Conservation (phyloP, 169 alveolate genomes). For the Hepatocystis sp. region DNA sequence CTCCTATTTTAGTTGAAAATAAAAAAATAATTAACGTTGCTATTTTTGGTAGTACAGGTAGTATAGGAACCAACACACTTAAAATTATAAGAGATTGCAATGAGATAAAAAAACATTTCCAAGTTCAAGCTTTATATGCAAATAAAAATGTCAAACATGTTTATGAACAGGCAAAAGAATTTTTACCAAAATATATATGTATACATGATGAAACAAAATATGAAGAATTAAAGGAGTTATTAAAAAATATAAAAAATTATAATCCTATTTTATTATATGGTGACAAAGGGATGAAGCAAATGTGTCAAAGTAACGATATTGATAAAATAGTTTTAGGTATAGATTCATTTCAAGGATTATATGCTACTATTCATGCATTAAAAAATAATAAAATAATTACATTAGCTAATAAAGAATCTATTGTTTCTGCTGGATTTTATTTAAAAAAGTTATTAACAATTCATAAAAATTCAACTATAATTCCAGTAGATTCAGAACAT, state of each 20-base stretch:
- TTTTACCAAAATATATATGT: slow-evolving; percentile 80
- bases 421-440: slow-evolving; percentile 87
- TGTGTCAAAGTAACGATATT: slow-evolving; percentile 77
- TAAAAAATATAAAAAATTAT: slow-evolving; percentile 27
- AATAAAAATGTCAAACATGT: slow-evolving; percentile 77
- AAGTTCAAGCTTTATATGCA: slow-evolving; percentile 88
- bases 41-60: slow-evolving; percentile 88
- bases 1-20: not conserved
- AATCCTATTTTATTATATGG: slow-evolving; percentile 77
- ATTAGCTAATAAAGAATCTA: slow-evolving; percentile 90
- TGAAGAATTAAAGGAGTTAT: slow-evolving; percentile 53
- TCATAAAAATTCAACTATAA: slow-evolving; percentile 51
- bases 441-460: slow-evolving; percentile 34
- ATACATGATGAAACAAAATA: slow-evolving; percentile 65
- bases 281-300: slow-evolving; percentile 76
- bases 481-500: slow-evolving; percentile 92
- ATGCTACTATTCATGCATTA: slow-evolving; percentile 89
- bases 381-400: slow-evolving; percentile 85
- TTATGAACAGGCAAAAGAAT: slow-evolving; percentile 80
- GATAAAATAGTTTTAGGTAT: slow-evolving; percentile 87
- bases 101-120: slow-evolving; percentile 66
- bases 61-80: slow-evolving; percentile 88
- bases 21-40: slow-evolving; percentile 30
- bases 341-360: slow-evolving; percentile 90
- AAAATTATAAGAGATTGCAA: slow-evolving; percentile 80